Evolutionary conservation across 768 basidiomycete genomes (phyloP), one percentile per base, ranked within the genome.

Genomic region (Podaxis rugospora): DNA sequence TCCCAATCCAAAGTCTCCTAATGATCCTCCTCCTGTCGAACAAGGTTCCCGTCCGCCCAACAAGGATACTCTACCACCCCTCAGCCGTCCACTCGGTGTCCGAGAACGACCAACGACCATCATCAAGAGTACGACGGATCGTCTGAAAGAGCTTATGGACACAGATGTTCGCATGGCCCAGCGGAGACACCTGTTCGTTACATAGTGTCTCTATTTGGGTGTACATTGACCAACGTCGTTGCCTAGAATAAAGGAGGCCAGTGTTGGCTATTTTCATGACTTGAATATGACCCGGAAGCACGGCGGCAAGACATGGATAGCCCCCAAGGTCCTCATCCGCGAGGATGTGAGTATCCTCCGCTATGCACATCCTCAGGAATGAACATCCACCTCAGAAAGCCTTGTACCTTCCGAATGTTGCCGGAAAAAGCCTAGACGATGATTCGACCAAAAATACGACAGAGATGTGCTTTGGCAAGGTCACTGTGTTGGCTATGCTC

Each of bases 261-360:
- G 85, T 11, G 90, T 88, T 68, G 93, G 94, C 0, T 96, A 98
- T 74, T 98, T 93, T 68, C 81, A 90, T 55, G 96, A 98, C 70
- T 64, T 80, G 59, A 90, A 92, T 67, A 86, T 88, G 69, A 89
- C 92, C 1, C 78, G 89, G 54, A 81, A 81, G 46, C 84, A 93
- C 66, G 95, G 93, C 14, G 96, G 96, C 14, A 98, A 98, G 76
- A 89, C 90, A 7, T 98, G 93, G 94, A 84, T 94, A 55, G 95
- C 94, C 10, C 95, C 95, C 1, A 86, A 82, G 21, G 89, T 91
- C 21, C 79, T 98, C 66, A 94, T 98, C 64, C 85, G 87, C 28
- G 92, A 94, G 76, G 93, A 96, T 65, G 95, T 95, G 69, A 66
- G 91, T 80, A 35, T 23, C 28, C 16, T 47, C 13, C 25, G 27